These are phyloP conservation scores for Papiliotrema laurentii DNA, from an alignment of 1,284 basidiomycete genomes.

Conservation along the genomic window DNA sequence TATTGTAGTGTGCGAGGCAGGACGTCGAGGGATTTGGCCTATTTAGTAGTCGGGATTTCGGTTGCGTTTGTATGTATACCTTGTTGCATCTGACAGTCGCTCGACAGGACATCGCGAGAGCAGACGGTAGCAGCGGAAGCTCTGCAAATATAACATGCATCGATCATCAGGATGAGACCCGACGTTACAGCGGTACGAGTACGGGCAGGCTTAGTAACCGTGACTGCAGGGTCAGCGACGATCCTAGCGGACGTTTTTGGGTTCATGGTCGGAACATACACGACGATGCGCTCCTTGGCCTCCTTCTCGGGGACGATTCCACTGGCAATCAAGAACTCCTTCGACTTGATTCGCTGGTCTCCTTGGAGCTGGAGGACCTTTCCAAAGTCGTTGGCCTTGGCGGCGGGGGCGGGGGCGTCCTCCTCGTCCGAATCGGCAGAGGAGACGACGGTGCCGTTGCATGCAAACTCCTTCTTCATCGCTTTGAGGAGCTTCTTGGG, in stretches of 20 bases:
- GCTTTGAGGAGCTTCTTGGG: slow-evolving; percentile 97
- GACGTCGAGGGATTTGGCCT: no score
- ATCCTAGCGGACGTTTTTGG: neutral
- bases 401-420: slow-evolving; percentile 20
- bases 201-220: no score
- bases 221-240: slow-evolving; percentile 18
- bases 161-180: no score
- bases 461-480: slow-evolving; percentile 99
- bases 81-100: no score
- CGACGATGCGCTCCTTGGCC: slow-evolving; percentile 49
- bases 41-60: no score
- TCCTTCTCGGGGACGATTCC: slow-evolving; percentile 48
- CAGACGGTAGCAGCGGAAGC: no score
- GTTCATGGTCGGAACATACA: slow-evolving; percentile 33
- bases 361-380: slow-evolving; percentile 99
- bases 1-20: no score
- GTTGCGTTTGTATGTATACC: no score
- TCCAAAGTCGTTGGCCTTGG: slow-evolving; percentile 90
- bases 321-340: slow-evolving; percentile 69
- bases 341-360: slow-evolving; percentile 91
- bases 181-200: no score
- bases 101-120: no score
- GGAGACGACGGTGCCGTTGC: slow-evolving; percentile 90
- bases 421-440: slow-evolving; percentile 45
- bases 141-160: no score